Percentiles rank a stretch among this genome's conserved stretches.
These are phyloP conservation scores for Salvia miltiorrhiza DNA, from an alignment of 257 asterid species.

Conservation along the genomic window DNA sequence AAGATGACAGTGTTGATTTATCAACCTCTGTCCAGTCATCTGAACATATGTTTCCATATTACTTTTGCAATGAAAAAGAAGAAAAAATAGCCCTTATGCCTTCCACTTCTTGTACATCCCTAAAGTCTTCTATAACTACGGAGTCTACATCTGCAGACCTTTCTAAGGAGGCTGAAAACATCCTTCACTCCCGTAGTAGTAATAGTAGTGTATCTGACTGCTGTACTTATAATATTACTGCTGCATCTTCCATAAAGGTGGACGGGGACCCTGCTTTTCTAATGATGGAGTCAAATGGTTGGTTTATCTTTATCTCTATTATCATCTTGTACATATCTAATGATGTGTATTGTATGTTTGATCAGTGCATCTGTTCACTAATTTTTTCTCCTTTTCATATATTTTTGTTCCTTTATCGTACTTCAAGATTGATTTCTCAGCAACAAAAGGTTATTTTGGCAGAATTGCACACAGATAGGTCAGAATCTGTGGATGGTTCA, in stretches of 20 bases:
- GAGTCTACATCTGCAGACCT: conserved; percentile 18
- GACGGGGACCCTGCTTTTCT: conserved; percentile 23
- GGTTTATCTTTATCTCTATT: conserved; percentile 26
- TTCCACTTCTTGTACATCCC: conserved; percentile 24
- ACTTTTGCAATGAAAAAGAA: conserved; percentile 19
- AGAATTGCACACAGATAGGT: conserved; percentile 18
- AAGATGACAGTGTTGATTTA: too few relatives aligned
- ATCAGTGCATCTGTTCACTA: not conserved
- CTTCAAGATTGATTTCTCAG: not conserved
- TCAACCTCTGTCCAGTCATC: conserved; percentile 23
- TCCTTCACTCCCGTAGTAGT: conserved; percentile 4
- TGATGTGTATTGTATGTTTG: not conserved
- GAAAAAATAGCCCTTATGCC: conserved; percentile 10
- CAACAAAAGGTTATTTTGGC: conserved; percentile 11
- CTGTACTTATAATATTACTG: conserved; percentile 15
- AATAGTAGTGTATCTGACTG: conserved; percentile 10
- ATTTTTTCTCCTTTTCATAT: not conserved
- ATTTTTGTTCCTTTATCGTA: not conserved
- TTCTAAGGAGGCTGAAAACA: conserved; percentile 23
- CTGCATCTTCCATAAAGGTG: conserved; percentile 23
- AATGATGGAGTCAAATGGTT: conserved; percentile 38
- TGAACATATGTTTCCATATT: conserved; percentile 23
- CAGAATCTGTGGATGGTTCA: too few relatives aligned
- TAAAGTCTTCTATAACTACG: conserved; percentile 19
- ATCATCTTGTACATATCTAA: conserved; percentile 1